Base-by-base conservation (phyloP, 2,329 filamentous ascomycete genomes). In the Graphilbum ipis-grandicollis region DNA sequence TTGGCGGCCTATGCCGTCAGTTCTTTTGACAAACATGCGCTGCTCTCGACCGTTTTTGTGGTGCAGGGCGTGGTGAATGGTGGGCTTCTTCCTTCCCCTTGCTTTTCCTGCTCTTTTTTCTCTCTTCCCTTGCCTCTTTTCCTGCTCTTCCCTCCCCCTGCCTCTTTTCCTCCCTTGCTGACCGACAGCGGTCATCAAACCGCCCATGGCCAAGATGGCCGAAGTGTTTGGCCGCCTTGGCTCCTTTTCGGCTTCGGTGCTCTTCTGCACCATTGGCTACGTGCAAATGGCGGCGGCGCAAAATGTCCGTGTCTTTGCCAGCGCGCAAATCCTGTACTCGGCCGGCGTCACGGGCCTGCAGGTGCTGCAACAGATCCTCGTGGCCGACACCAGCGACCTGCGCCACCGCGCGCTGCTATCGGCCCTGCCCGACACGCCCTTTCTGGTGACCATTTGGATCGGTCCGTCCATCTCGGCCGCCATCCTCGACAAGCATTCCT, bases 61-160 rank as follows among this genome's bases (percentile, higher is more conserved):
- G 65, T 79, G 9, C 70, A 76, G 41, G 66, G 68, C 46, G 68
- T 78, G 4, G 71, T 79, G 14, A 68, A 75, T 48, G 68, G 68
- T 69, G 52, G 4, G 41, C 34, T 6, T n/a, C 12, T 13, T 34
- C 39, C 14, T 28, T 38, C 26, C 9, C 9, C 19, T 6, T 22
- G 4, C 21, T 17, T 22, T 22, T 34, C 7, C 14, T 30, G 14
- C 19, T 38, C 14, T 15, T 13, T 18, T 12, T 28, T 28, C 12
- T 15, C 18, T 29, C n/a, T 6, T 36, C 3, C 2, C 14, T 31
- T 18, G 8, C 4, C 10, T 18, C 18, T 23, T 31, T 15, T 31
- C 2, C 10, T 12, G 12, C 19, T 25, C 10, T 7, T 22, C 12
- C 3, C 19, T 30, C 15, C 14, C 15, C 13, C 22, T 31, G 13